Evolutionary conservation across 1,284 basidiomycete genomes (phyloP).

Genomic region (Agroathelia rolfsii): DNA sequence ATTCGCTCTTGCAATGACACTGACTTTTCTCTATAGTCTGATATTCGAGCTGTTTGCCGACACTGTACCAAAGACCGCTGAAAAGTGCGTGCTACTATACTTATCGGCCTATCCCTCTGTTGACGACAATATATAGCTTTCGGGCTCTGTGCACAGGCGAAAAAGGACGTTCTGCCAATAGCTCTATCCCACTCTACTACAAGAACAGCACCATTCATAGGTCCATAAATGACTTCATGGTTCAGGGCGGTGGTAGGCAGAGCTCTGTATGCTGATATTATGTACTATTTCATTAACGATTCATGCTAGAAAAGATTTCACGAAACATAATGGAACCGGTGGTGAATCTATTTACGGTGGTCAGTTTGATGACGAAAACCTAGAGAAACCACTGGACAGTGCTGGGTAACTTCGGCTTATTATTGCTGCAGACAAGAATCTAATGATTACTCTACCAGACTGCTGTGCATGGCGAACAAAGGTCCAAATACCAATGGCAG

Average conservation of each 20-base stretch:
- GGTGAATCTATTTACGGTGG: conserved; percentile 77
- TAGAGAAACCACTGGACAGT: conserved; percentile 53
- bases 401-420: conserved; percentile 33
- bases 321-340: conserved; percentile 72
- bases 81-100: conserved; percentile 52
- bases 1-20: conserved; percentile 4
- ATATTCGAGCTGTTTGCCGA: conserved; percentile 78
- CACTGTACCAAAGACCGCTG: conserved; percentile 71
- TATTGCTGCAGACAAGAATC: conserved; percentile 1
- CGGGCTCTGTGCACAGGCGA: conserved; percentile 84
- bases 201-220: conserved; percentile 73
- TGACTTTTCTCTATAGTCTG: conserved; percentile 33
- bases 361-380: conserved; percentile 69
- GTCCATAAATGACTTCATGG: conserved; percentile 82
- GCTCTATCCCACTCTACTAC: conserved; percentile 70
- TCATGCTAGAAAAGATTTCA: conserved; percentile 54
- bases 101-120: conserved; percentile 2
- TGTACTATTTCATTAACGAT: conserved; percentile 5
- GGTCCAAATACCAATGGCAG: conserved; percentile 74
- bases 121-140: conserved; percentile 44
- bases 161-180: conserved; percentile 56
- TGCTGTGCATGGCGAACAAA: conserved; percentile 79
- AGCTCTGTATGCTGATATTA: not conserved
- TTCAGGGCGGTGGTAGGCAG: conserved; percentile 65
- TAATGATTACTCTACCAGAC: too few species aligned